Evolutionary conservation across 2,329 filamentous ascomycete genomes (phyloP).

Genomic region (Aspergillus sergii): DNA sequence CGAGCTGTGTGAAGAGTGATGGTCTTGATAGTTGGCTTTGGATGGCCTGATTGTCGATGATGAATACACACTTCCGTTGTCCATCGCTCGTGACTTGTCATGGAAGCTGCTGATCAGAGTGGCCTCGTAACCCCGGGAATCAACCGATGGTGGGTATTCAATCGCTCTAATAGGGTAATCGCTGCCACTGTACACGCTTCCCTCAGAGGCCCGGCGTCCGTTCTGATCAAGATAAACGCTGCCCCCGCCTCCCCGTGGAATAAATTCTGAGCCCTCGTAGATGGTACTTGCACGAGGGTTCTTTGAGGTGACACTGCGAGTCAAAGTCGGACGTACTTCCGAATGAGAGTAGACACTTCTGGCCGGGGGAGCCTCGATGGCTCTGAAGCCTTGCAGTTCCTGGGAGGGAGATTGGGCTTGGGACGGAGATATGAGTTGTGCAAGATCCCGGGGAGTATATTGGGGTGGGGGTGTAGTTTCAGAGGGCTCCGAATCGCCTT

Average conservation of each 20-base stretch:
- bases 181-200: slow-evolving; percentile 38
- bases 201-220: slow-evolving; percentile 40
- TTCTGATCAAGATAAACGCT: slow-evolving; percentile 31
- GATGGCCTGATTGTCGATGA: slow-evolving; percentile 41
- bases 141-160: slow-evolving; percentile 38
- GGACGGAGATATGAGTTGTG: slow-evolving; percentile 27
- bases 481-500: slow-evolving; percentile 51
- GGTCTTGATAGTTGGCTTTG: slow-evolving; percentile 29
- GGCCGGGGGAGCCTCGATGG: slow-evolving; percentile 35
- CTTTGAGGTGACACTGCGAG: slow-evolving; percentile 41
- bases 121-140: slow-evolving; percentile 36
- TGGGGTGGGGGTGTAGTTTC: slow-evolving; percentile 27
- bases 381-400: slow-evolving; percentile 29
- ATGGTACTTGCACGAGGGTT: slow-evolving; percentile 45
- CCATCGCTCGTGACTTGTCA: slow-evolving; percentile 34
- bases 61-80: slow-evolving; percentile 37
- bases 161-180: slow-evolving; percentile 43
- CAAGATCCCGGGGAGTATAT: slow-evolving; percentile 29
- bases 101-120: slow-evolving; percentile 48
- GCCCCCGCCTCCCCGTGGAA: slow-evolving; percentile 17
- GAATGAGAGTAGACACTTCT: slow-evolving; percentile 32
- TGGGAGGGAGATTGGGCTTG: slow-evolving; percentile 27
- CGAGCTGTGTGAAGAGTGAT: slow-evolving; percentile 24
- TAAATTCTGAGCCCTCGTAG: slow-evolving; percentile 43
- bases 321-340: slow-evolving; percentile 33